These are phyloP conservation scores for Hypoxylon trugodes DNA, from an alignment of 495 filamentous ascomycete genomes.

Conservation along the genomic window DNA sequence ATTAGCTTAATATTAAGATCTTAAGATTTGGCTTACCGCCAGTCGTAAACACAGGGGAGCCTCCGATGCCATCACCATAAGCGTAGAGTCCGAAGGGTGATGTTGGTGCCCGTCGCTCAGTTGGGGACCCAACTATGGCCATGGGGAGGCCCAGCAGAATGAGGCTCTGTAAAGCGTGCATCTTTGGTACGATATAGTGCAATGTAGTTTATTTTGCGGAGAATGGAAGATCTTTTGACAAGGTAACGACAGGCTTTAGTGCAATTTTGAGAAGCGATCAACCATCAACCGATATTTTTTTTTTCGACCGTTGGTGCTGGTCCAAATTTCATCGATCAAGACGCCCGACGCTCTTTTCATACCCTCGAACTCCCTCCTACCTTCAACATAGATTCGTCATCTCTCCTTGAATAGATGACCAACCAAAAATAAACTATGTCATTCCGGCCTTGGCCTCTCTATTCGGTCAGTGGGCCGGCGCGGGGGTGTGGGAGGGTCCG, in stretches of 20 bases:
- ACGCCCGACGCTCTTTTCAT: constrained; percentile 21
- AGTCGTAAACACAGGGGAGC: constrained; percentile 47
- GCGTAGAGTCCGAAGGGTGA: constrained; percentile 45
- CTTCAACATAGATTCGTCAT: constrained; percentile 29
- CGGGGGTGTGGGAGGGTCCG: constrained; percentile 18
- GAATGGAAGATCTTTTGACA: neutral
- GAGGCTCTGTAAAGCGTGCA: constrained; percentile 23
- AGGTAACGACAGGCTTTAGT: neutral
- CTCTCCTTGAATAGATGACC: neutral
- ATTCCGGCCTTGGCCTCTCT: constrained; percentile 17
- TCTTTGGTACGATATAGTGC: constrained; percentile 7
- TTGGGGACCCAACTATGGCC: constrained; percentile 11
- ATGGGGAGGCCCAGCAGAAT: constrained; percentile 27
- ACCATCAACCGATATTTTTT: too few species aligned
- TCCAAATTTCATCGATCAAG: constrained; percentile 5
- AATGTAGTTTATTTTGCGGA: neutral
- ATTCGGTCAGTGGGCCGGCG: constrained; percentile 28
- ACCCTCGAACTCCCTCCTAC: constrained; percentile 1
- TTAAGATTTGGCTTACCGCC: constrained; percentile 37
- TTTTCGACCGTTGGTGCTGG: too few species aligned
- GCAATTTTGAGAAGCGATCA: neutral
- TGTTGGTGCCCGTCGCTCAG: constrained; percentile 2
- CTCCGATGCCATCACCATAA: constrained; percentile 47
- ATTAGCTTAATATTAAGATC: neutral
- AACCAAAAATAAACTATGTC: constrained; percentile 6